Evolutionary conservation across 768 basidiomycete genomes (phyloP).

Genomic region (Russula brevipes): DNA sequence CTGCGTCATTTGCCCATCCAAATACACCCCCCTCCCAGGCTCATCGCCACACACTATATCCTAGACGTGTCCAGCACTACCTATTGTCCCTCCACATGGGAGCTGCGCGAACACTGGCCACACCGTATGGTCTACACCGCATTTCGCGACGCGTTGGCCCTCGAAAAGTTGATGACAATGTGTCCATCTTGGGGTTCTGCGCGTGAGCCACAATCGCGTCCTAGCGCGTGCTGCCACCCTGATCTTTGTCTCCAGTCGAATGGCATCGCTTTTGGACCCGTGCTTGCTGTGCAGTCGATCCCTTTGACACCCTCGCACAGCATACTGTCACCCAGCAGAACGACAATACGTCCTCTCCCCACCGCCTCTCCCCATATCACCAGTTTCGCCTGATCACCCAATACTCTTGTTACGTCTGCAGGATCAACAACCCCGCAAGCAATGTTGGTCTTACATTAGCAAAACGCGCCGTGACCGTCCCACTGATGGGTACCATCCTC

Average conservation of each 20-base stretch:
- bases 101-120: constrained; percentile 52
- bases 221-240: constrained; percentile 24
- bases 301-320: constrained; percentile 49
- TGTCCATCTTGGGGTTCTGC: constrained; percentile 23
- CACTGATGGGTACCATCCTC: constrained; percentile 42
- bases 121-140: constrained; percentile 55
- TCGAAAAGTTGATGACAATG: constrained; percentile 25
- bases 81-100: constrained; percentile 48
- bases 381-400: constrained; percentile 58
- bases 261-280: constrained; percentile 67
- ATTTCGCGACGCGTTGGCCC: constrained; percentile 39
- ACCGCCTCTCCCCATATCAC: constrained; percentile 42
- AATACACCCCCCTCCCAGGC: constrained; percentile 34
- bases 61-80: constrained; percentile 40
- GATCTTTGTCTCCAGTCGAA: constrained; percentile 45
- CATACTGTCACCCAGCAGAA: constrained; percentile 41
- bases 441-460: constrained; percentile 47
- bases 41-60: constrained; percentile 56
- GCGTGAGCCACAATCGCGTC: constrained; percentile 20
- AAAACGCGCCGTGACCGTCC: constrained; percentile 42
- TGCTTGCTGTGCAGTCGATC: constrained; percentile 57
- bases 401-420: constrained; percentile 60
- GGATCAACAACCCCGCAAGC: constrained; percentile 55
- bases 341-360: constrained; percentile 26
- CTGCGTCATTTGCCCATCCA: background rate